A percentile compares a stretch with the other conserved stretches of the same genome.
Evolutionary conservation across 441 rosid species (phyloP).

Genomic region (Breynia disticha): DNA sequence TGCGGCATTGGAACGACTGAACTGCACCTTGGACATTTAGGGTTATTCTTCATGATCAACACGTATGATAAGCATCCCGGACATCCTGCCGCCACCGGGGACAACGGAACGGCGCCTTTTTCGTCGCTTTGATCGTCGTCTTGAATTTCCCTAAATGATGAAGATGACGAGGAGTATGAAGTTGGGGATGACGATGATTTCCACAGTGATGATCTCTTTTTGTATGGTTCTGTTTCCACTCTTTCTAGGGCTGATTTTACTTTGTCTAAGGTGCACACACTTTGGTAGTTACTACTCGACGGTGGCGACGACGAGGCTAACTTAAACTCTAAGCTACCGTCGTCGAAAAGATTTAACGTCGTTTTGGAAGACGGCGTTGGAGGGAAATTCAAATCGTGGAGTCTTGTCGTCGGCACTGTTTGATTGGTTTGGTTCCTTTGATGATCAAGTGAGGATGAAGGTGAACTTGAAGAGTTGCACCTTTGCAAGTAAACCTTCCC

Average conservation of each 20-base stretch:
- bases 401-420: conserved; percentile 20
- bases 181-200: conserved; percentile 29
- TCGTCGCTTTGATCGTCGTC: conserved; percentile 24
- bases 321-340: conserved; percentile 46
- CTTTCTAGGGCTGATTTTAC: conserved; percentile 70
- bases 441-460: conserved; percentile 26
- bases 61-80: conserved; percentile 74
- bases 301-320: conserved; percentile 32
- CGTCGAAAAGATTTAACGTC: conserved; percentile 47
- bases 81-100: conserved; percentile 63
- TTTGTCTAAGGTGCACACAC: conserved; percentile 79
- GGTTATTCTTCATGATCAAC: conserved; percentile 44
- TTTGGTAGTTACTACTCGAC: conserved; percentile 34
- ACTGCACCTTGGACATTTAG: conserved; percentile 73
- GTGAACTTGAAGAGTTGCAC: conserved; percentile 36
- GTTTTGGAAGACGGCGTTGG: conserved; percentile 33
- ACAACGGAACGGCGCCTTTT: conserved; percentile 4
- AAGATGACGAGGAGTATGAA: conserved; percentile 33
- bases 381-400: conserved; percentile 68
- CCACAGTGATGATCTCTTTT: conserved; percentile 31
- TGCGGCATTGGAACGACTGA: conserved; percentile 45
- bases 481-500: conserved; percentile 69
- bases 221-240: conserved; percentile 37
- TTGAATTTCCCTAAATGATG: conserved; percentile 18
- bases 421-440: conserved; percentile 26